phyloP scores from a whole-genome alignment of 352 stramenopile species.

The Phytopythium boreale region DNA sequence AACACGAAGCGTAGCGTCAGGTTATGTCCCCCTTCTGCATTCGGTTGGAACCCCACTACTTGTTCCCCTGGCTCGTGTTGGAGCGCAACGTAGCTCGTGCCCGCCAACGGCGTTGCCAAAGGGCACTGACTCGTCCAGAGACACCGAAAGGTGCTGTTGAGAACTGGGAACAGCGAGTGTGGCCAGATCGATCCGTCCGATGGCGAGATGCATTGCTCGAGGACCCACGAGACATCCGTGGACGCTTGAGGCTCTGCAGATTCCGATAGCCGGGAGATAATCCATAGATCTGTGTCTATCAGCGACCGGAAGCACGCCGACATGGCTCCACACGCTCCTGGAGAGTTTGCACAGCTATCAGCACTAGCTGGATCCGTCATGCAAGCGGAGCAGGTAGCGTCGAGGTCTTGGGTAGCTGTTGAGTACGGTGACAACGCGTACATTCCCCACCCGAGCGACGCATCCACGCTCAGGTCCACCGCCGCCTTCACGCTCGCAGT shows the following conservation, averaged over 20 bases:
- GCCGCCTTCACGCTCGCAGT: not conserved
- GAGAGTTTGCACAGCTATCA: not conserved
- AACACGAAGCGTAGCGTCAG: constrained; percentile 14
- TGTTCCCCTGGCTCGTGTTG: constrained; percentile 12
- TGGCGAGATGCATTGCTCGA: constrained; percentile 16
- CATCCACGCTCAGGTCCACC: not conserved
- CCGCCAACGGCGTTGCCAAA: not conserved
- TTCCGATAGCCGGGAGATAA: constrained; percentile 10
- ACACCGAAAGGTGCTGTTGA: constrained; percentile 14
- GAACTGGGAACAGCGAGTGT: constrained; percentile 6
- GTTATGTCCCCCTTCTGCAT: not conserved
- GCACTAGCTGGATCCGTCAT: not conserved
- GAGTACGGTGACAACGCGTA: not conserved
- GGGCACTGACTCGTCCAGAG: constrained; percentile 14
- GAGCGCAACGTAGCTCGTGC: constrained; percentile 8
- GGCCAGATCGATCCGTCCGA: constrained; percentile 17
- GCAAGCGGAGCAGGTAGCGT: not conserved
- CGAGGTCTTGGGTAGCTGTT: not conserved
- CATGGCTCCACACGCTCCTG: not conserved
- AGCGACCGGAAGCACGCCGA: constrained; percentile 10
- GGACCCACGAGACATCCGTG: constrained; percentile 15
- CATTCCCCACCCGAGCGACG: not conserved
- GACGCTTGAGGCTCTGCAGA: not conserved
- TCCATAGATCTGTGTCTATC: not conserved
- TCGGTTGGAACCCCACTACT: constrained; percentile 7